These are phyloP conservation scores for Dillenia turbinata DNA, from an alignment of 164 flowering plant genomes.

Conservation along the genomic window DNA sequence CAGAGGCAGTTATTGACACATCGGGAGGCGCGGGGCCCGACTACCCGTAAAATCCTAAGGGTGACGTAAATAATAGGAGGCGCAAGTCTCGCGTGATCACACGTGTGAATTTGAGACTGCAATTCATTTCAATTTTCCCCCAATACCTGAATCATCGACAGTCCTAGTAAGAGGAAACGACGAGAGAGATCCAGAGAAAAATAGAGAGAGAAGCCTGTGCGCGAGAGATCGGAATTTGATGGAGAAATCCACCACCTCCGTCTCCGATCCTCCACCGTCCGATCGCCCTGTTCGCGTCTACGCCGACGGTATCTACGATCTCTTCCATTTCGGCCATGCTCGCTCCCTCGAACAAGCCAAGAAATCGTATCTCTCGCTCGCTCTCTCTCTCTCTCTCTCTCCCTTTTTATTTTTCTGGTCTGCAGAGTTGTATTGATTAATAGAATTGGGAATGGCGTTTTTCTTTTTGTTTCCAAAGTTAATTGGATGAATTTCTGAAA, in stretches of 20 bases:
- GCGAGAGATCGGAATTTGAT: neutral
- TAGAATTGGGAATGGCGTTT: neutral
- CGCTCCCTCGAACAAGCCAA: constrained; percentile 94
- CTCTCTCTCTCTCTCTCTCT: constrained; percentile 1
- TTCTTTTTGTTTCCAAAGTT: neutral
- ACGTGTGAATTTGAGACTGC: too few relatives aligned
- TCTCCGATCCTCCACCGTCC: constrained; percentile 9
- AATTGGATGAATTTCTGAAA: neutral
- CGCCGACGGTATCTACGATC: constrained; percentile 91
- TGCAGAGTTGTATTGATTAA: neutral
- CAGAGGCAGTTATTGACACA: too few relatives aligned
- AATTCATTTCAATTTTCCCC: too few relatives aligned
- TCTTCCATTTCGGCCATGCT: constrained; percentile 96
- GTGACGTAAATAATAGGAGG: too few relatives aligned
- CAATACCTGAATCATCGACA: too few relatives aligned
- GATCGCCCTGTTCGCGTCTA: constrained; percentile 60
- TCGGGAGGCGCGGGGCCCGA: too few relatives aligned
- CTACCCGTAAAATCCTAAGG: too few relatives aligned
- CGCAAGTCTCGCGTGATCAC: too few relatives aligned
- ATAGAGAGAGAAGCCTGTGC: constrained; percentile 1
- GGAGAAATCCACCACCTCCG: neutral
- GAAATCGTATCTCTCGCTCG: constrained; percentile 33
- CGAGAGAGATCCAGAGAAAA: neutral
- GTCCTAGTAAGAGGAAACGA: neutral
- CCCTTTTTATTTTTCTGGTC: neutral